A percentile compares a stretch with the other conserved stretches of the same genome.
Conservation (phyloP, 225 moss, liverwort and hornwort genomes). For the Polytrichum formosum region DNA sequence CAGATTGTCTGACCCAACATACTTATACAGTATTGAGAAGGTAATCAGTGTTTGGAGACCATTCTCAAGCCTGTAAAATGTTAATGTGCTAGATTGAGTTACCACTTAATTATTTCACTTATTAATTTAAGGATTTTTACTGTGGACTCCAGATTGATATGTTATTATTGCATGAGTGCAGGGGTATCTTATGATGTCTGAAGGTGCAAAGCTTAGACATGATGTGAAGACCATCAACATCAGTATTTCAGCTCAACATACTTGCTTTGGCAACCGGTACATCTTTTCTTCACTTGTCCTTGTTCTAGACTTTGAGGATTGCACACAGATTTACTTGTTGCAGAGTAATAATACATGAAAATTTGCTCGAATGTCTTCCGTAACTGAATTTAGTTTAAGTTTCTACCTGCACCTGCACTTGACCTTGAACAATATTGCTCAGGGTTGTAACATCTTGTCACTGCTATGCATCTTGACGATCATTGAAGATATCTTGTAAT, state of each 20-base stretch:
- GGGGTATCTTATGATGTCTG: slow-evolving; percentile 72
- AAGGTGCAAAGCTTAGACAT: slow-evolving; percentile 50
- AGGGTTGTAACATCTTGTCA: too few relatives aligned
- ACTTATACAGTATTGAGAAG: slow-evolving; percentile 75
- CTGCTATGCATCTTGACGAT: too few relatives aligned
- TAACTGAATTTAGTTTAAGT: too few relatives aligned
- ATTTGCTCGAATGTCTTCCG: too few relatives aligned
- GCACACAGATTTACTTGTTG: too few relatives aligned
- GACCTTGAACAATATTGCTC: too few relatives aligned
- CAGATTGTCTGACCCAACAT: slow-evolving; percentile 60
- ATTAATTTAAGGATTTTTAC: neutral
- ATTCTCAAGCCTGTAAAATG: neutral
- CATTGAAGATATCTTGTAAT: too few relatives aligned
- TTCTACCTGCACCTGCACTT: too few relatives aligned
- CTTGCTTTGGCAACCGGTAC: slow-evolving; percentile 70
- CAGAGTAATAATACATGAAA: too few relatives aligned
- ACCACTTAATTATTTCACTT: neutral
- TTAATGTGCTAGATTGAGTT: neutral
- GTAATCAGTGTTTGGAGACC: slow-evolving; percentile 19
- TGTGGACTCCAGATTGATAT: neutral
- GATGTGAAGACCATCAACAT: slow-evolving; percentile 58
- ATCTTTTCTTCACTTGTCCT: slow-evolving; percentile 10
- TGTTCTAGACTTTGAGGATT: too few relatives aligned
- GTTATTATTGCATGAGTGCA: slow-evolving; percentile 2
- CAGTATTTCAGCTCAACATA: slow-evolving; percentile 60